phyloP scores from a whole-genome alignment of 768 basidiomycete genomes.

The Macrocybe gigantea region DNA sequence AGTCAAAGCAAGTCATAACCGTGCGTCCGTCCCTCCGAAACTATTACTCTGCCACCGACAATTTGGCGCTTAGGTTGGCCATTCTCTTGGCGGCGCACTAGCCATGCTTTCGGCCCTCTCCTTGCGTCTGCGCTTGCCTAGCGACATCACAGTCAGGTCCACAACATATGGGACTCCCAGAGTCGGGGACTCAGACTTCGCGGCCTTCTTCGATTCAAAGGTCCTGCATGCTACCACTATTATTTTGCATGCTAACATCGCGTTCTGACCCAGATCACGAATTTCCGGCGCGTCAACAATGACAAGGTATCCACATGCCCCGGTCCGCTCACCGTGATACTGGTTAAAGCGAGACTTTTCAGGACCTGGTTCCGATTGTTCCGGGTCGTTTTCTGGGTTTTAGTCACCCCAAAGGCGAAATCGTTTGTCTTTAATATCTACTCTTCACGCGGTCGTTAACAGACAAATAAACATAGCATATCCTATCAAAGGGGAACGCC shows the following conservation, averaged over 20 bases:
- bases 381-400: conserved; percentile 41
- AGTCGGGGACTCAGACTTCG: conserved; percentile 33
- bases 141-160: conserved; percentile 21
- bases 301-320: conserved; percentile 9
- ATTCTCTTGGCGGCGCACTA: conserved; percentile 38
- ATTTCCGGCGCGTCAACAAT: conserved; percentile 22
- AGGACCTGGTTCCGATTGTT: conserved; percentile 38
- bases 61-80: conserved; percentile 20
- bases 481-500: conserved; percentile 10
- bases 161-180: conserved; percentile 34
- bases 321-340: not conserved
- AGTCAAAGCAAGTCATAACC: conserved; percentile 9
- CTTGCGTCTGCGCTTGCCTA: conserved; percentile 29
- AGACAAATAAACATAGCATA: conserved; percentile 7
- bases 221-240: conserved; percentile 11
- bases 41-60: not conserved
- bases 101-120: conserved; percentile 34
- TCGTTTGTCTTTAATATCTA: conserved; percentile 8
- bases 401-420: conserved; percentile 31
- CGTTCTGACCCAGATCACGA: conserved; percentile 11
- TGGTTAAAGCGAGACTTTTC: not conserved
- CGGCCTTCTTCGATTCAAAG: conserved; percentile 29
- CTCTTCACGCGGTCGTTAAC: not conserved
- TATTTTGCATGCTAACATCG: not conserved
- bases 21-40: not conserved